phyloP scores from a whole-genome alignment of 2,329 filamentous ascomycete species.

The Xylaria sp. region DNA sequence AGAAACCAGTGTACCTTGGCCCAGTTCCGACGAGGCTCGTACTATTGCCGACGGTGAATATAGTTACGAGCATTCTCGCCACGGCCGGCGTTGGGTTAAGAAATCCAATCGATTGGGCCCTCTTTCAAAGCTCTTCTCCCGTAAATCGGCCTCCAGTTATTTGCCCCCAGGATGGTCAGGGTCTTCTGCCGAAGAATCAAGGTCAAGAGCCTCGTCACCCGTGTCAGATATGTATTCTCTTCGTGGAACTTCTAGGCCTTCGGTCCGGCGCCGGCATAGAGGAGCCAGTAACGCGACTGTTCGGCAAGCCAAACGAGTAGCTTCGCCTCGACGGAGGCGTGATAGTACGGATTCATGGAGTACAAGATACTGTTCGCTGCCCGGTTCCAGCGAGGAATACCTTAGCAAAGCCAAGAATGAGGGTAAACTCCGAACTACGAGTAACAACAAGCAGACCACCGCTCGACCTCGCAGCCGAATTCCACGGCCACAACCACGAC shows the following conservation, averaged over 20 bases:
- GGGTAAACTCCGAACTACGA: constrained; percentile 13
- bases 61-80: constrained; percentile 24
- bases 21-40: constrained; percentile 28
- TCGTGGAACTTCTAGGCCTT: background rate
- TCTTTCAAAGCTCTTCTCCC: constrained; percentile 33
- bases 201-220: constrained; percentile 33
- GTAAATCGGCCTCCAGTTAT: constrained; percentile 5
- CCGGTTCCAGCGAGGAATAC: background rate
- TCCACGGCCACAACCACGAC: constrained; percentile 1
- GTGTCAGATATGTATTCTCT: background rate
- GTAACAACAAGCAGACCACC: constrained; percentile 12
- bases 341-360: constrained; percentile 1
- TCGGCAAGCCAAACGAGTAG: background rate
- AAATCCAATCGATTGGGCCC: constrained; percentile 30
- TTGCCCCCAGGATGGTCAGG: constrained; percentile 4
- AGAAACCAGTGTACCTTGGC: constrained; percentile 1
- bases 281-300: background rate
- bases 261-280: background rate
- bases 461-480: constrained; percentile 14
- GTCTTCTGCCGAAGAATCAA: constrained; percentile 37
- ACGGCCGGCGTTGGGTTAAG: constrained; percentile 21
- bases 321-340: background rate
- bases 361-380: background rate
- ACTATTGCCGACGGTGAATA: constrained; percentile 14
- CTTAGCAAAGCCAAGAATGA: background rate